Evolutionary conservation across 495 filamentous ascomycete genomes (phyloP).

Genomic region (Trichoderma erinaceum): DNA sequence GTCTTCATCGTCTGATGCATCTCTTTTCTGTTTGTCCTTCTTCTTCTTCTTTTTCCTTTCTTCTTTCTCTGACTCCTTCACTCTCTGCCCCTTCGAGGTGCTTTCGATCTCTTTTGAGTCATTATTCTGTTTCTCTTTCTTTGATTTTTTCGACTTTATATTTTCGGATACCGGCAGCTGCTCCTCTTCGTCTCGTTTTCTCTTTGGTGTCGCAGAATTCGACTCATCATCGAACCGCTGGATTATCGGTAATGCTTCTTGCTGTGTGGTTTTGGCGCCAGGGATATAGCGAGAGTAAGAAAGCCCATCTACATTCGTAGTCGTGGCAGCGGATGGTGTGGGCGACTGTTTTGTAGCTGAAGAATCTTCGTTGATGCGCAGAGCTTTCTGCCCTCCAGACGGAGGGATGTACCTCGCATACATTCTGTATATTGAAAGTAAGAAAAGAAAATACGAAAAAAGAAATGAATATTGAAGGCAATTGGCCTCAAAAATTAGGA

Average conservation of each 20-base stretch:
- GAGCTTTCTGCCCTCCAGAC: constrained; percentile 21
- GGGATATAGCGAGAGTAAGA: constrained; percentile 42
- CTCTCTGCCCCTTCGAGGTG: too few relatives aligned
- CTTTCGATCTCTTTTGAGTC: constrained; percentile 13
- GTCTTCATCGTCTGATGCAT: neutral
- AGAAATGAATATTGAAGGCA: neutral
- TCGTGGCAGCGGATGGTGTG: constrained; percentile 19
- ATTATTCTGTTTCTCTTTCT: constrained; percentile 20
- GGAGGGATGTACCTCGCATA: constrained; percentile 36
- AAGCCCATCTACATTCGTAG: constrained; percentile 14
- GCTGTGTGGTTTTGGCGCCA: constrained; percentile 18
- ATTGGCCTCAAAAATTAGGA: neutral
- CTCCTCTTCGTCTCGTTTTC: constrained; percentile 18
- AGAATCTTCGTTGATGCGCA: neutral
- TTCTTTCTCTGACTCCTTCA: constrained; percentile 22
- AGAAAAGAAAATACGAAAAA: neutral
- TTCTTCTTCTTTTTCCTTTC: constrained; percentile 39
- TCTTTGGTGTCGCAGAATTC: constrained; percentile 22
- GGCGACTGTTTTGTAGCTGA: constrained; percentile 24
- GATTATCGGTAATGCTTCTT: constrained; percentile 16
- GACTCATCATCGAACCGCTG: constrained; percentile 18
- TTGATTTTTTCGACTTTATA: constrained; percentile 23
- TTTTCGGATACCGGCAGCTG: constrained; percentile 18
- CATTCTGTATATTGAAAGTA: constrained; percentile 20
- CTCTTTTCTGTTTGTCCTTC: constrained; percentile 25